Evolutionary conservation across 2,329 filamentous ascomycete genomes (phyloP).

Genomic region (Venturia nashicola): DNA sequence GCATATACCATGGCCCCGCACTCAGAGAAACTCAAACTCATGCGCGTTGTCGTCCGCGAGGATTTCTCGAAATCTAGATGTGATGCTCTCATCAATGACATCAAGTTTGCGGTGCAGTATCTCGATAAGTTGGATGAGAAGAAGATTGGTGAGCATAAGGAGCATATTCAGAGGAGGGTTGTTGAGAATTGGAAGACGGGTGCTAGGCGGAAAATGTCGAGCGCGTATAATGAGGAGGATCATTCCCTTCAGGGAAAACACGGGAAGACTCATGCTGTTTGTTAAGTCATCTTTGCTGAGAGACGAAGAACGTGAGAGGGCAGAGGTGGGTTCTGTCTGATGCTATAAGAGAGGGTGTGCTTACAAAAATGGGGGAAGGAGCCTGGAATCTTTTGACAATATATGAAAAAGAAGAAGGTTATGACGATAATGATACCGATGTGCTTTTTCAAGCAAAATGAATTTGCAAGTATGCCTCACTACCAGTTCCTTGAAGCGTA

Average conservation of each 20-base stretch:
- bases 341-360: neutral
- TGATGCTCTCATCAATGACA: constrained; percentile 63
- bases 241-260: constrained; percentile 84
- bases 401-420: neutral
- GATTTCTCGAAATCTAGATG: constrained; percentile 78
- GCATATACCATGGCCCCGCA: constrained; percentile 83
- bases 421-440: too few species aligned
- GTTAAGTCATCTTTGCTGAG: constrained; percentile 35
- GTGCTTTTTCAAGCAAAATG: too few species aligned
- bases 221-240: constrained; percentile 53
- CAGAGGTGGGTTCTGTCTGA: neutral
- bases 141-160: constrained; percentile 55
- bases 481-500: too few species aligned
- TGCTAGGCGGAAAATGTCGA: constrained; percentile 9
- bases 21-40: constrained; percentile 72
- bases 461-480: too few species aligned
- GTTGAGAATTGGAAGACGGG: constrained; percentile 3
- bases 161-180: constrained; percentile 32
- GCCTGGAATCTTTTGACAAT: neutral
- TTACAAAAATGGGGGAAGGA: too few species aligned
- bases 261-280: constrained; percentile 82
- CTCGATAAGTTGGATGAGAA: constrained; percentile 64
- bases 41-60: constrained; percentile 84
- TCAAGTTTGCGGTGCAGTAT: constrained; percentile 62
- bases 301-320: too few species aligned